Percentiles rank a stretch among this genome's conserved stretches.
phyloP scores from a whole-genome alignment of 2,329 filamentous ascomycete genomes.

The Grosmannia clavigera region DNA sequence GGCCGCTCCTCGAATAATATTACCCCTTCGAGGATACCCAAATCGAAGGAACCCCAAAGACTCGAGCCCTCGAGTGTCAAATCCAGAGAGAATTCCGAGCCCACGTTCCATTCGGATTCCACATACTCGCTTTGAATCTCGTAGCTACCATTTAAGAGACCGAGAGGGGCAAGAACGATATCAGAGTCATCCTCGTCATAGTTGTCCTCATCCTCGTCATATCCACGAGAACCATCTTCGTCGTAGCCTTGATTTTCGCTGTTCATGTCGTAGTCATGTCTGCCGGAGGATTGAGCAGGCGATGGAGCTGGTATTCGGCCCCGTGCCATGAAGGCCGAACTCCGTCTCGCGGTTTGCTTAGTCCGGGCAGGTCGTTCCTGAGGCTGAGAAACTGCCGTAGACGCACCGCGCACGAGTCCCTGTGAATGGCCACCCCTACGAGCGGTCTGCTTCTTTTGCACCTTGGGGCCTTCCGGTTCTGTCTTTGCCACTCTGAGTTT shows the following conservation, averaged over 20 bases:
- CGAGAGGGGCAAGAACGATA: neutral
- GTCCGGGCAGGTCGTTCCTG: neutral
- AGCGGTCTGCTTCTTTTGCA: neutral
- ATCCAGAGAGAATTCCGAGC: neutral
- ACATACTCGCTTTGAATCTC: neutral
- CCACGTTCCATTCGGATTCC: neutral
- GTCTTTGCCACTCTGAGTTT: neutral
- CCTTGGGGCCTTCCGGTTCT: neutral
- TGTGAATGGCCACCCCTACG: constrained; percentile 1
- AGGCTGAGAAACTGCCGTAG: neutral
- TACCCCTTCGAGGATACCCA: constrained; percentile 3
- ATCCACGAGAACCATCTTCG: neutral
- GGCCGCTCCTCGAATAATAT: constrained; percentile 1
- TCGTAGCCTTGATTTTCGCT: neutral
- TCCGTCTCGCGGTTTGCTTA: constrained; percentile 1
- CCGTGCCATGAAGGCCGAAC: constrained; percentile 1
- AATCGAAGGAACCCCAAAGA: constrained; percentile 3
- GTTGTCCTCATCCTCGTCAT: neutral
- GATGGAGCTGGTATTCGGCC: neutral
- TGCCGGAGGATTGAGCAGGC: neutral
- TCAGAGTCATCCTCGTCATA: neutral
- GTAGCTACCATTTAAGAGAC: constrained; percentile 2
- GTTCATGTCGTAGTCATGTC: neutral
- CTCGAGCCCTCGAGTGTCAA: constrained; percentile 2
- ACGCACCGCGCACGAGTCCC: neutral